Base-by-base conservation (phyloP, 2,329 filamentous ascomycete species). In the Didymellaceae sp. region DNA sequence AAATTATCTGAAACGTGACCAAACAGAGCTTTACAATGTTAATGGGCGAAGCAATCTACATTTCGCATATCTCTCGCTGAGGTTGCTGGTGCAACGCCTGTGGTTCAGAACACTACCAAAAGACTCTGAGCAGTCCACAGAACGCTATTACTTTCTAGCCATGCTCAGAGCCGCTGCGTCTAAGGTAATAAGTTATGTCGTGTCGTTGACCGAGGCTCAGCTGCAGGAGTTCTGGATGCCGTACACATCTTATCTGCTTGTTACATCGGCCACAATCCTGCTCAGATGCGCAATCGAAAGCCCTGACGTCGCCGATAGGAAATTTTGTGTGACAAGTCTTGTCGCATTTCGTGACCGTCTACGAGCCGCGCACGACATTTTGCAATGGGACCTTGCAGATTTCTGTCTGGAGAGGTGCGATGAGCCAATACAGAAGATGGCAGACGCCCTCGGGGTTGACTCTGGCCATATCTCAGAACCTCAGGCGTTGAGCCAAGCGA, bases 201-300 rank as follows among this genome's bases (percentile, higher is more conserved):
- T 35, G 11, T 49, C 44, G 0, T 47, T 63, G 0, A 50, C 33
- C 13, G 48, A 58, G 8, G 20, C 31, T 24, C 54, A 58, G 6
- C 32, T 63, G 10, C 49, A 55, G 9, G 60, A 59, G 18, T 63
- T 63, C 16, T 61, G 60, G 60, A 56, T 61, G 40, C 60, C 58
- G 4, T 63, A 61, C 28, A 59, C 58, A 2, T 58, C 51, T 10
- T 63, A 61, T 25, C 40, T 63, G 0, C 39, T 63, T 1, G 58
- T 63, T 10, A 57, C 57, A 6, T 52, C 57, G 2, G 56, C 60
- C 4, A 63, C 60, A 2, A 54, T 59, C 6, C 33, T 63, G 2
- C 46, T 63, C 3, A 45, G 60, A 31, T 61, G 55, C 20, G 54
- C 52, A 1, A 49, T 63, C 2, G 58, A 63, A 20, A 46, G 46